Evolutionary conservation across 169 alveolate genomes (phyloP), one percentile per base, ranked within the genome.

Genomic region (Plasmodium yoelii): DNA sequence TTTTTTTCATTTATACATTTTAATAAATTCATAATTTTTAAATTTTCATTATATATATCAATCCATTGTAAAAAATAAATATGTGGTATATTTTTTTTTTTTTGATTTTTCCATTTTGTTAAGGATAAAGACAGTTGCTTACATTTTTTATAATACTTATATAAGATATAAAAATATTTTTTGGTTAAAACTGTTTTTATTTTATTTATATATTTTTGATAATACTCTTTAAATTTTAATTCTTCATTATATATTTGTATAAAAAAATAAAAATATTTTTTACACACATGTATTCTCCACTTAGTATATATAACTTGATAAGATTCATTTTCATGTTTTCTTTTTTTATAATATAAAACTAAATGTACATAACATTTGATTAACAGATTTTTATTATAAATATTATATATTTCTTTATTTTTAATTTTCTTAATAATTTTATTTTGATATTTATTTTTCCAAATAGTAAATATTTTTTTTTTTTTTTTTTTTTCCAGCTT

Each of bases 351-450:
- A 67, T 47, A 75, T 55, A 75, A 19, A 44, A 53, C 12, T n/a
- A 75, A 75, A 75, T 75, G 88, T 1, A 75, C 75, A 55, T 75
- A 75, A 42, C 88, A 75, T 63, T 75, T 75, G 6, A 75, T 75
- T 42, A 75, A 1, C 13, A 75, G 26, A 26, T 75, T 75, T 63
- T 75, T 75, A 75, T 63, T 75, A 55, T 75, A 75, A 15, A 75
- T 64, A 75, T 55, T 75, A 22, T 75, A 19, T 26, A 75, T 75
- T 75, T 75, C 68, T 12, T 75, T 67, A 19, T 75, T 42, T 75
- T 75, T 75, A 15, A 46, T 18, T 26, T 75, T 75, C 47, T 75
- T 75, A 7, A 26, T 18, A 28, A 55, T 47, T 24, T 75, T 75
- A n/a, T 10, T 75, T 5, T 19, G 8, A 39, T 55, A 61, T 61